Evolutionary conservation across 2,329 filamentous ascomycete genomes (phyloP), one percentile per base, ranked within the genome.

Genomic region (Penicillium sclerotigenum): DNA sequence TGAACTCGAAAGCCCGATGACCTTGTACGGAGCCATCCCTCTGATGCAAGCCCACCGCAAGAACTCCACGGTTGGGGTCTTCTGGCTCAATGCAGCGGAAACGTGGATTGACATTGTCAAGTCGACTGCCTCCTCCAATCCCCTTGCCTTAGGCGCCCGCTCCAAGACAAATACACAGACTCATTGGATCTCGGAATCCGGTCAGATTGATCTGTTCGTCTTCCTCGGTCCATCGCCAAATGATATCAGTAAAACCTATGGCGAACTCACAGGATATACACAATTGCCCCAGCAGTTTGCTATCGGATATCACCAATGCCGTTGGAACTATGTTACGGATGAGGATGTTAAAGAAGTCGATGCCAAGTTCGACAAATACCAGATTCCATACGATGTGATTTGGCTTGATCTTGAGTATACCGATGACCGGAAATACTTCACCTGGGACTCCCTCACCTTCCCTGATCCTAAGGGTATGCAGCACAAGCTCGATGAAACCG

Each of bases 371-470:
- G 92, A 97, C 78, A 95, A 94, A 77, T 85, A 87, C 75, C 87
- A 90, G 71, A 97, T 99, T 52, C 94, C 94, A 0, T 99, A 97
- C 77, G 94, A 99, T 75, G 90, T 97, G 61, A 99, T 99, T 68
- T 99, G 94, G 94, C 86, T 99, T 18, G 94, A 99, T 68, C 90
- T 99, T 64, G 94, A 99, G 77, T 99, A 97, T 74, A 95, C 92
- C 0, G 90, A 99, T 58, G 91, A 89, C 73, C 93, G 94, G 77
- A 95, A 96, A 77, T 99, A 99, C 79, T 99, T 99, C 72, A 97
- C 92, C 0, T 99, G 91, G 90, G 93, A 99, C 68, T 83, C 87
- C 20, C 82, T 96, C 68, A 94, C 87, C 47, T 99, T 99, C 75
- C 82, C 85, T 14, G 86, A 97, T 65, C 92, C 94, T 0, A 83